Base-by-base conservation (phyloP, 495 filamentous ascomycete species). In the Aspergillus incahuasiensis region DNA sequence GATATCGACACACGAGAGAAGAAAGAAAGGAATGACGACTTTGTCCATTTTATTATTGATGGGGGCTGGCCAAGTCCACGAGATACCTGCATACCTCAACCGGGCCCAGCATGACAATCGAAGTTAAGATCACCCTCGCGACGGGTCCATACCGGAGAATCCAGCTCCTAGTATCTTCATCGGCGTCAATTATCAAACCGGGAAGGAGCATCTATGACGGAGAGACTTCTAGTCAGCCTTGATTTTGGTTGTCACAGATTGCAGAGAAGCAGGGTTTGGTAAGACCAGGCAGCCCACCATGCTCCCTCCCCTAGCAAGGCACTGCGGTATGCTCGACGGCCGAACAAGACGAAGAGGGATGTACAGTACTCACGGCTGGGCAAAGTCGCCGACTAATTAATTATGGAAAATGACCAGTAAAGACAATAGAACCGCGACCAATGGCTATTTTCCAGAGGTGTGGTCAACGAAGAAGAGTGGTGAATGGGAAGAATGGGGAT, bases 81-180 rank as follows among this genome's bases (percentile, higher is more conserved):
- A 21, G 34, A 56, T 49, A 12, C 45, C 19, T 32, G 45, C 54
- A 56, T 56, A 38, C 54, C 39, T 43, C 1, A 19, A 21, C 54
- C 44, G 46, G 24, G 40, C 24, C 54, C 0, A 24, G 46, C 45
- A 49, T 48, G 43, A 35, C 19, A 32, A 35, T 40, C 24, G 15
- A 16, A 35, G 35, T 22, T 21, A 6, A 42, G 28, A 47, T 54
- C 52, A 54, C 51, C 53, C 48, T 48, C 46, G 54, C 45, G 54
- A 49, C 38, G 54, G 34, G 2, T 19, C 39, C 54, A 56, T 56
- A 11, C 9, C 25, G 5, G 34, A 30, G 21, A 55, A 55, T 55
- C 53, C 32, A 30, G 48, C 20, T 22, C 34, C 19, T 15, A 24
- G 12, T 35, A 24, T 19, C 48, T 50, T n/a, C 48, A 50, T 39